These are phyloP conservation scores for Mucor indicus DNA, from an alignment of 371 early-diverging fungal species.

Conservation along the genomic window DNA sequence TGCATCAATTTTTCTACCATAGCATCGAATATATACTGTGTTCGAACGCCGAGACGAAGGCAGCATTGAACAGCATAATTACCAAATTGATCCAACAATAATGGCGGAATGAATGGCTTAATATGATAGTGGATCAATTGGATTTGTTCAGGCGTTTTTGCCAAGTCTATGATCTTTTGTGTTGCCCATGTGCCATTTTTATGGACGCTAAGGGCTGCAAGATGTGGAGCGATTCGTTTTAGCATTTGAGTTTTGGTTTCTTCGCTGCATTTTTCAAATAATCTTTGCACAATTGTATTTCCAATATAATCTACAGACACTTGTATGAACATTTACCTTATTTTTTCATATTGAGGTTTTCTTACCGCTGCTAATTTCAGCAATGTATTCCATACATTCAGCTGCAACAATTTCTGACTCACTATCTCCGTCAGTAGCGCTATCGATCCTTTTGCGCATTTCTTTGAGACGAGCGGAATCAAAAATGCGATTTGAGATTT, in stretches of 20 bases:
- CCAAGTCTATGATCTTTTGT: conserved; percentile 82
- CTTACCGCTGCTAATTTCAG: conserved; percentile 88
- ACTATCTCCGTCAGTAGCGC: conserved; percentile 45
- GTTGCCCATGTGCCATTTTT: conserved; percentile 94
- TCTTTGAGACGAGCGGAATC: conserved; percentile 86
- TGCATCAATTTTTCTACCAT: conserved; percentile 68
- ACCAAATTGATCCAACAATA: conserved; percentile 87
- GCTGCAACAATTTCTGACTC: conserved; percentile 64
- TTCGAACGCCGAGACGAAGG: conserved; percentile 59
- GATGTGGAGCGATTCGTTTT: conserved; percentile 58
- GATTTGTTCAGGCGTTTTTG: conserved; percentile 38
- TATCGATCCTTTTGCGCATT: conserved; percentile 83
- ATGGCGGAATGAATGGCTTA: conserved; percentile 66
- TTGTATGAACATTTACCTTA: background rate
- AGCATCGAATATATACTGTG: conserved; percentile 83
- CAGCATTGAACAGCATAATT: conserved; percentile 91
- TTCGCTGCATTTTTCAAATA: conserved; percentile 68
- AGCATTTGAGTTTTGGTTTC: conserved; percentile 49
- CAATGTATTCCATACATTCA: conserved; percentile 70
- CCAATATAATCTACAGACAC: conserved; percentile 38
- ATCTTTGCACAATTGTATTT: conserved; percentile 80
- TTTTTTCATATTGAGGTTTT: background rate
- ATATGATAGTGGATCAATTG: conserved; percentile 36
- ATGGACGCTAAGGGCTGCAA: conserved; percentile 80
- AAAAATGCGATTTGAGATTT: conserved; percentile 62